Base-by-base conservation (phyloP, 192 early-diverging fungal species). In the Rhizophagus prolifer region DNA sequence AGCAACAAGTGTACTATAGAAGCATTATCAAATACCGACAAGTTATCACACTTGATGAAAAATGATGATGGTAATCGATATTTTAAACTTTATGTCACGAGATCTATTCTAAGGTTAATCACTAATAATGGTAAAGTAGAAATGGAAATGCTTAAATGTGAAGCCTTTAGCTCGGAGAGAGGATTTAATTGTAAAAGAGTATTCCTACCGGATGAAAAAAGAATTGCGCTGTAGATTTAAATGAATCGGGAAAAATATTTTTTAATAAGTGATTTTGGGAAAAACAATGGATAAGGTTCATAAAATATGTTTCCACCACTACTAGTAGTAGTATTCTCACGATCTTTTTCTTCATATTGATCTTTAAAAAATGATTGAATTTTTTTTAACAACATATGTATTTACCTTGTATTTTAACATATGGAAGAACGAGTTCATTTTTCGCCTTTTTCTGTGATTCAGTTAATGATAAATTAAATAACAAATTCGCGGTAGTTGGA, bases 391-490 rank as follows among this genome's bases (percentile, higher is more conserved):
- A 14, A 31, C 16, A 34, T n/a, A 75, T 63, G 54, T 30, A 77
- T 36, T 28, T 80, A 82, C 82, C 79, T 82, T 92, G 89, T 26
- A 85, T 90, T 25, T 93, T 91, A 47, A 93, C 70, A 65, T 96
- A 95, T 9, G 96, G 95, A 54, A 97, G 80, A 34, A 93, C 93
- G 12, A 94, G 83, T 54, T 86, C 85, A 26, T 93, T 89, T 78
- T 90, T 90, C 65, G 91, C 90, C 61, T 84, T 82, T 26, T 91
- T 85, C 76, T 97, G 95, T 77, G 92, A 88, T 21, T 96, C 94
- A 2, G 94, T 97, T 38, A 96, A 85, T 1, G 79, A 82, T 61
- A 97, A 78, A 69, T 95, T 96, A 82, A 97, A 97, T 26, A 93
- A 91, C 38, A 97, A 82, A 61, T 93, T 91, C 36, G 89, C 89